Base-by-base conservation (phyloP, 2,329 filamentous ascomycete species). In the Microsporum audouinii region DNA sequence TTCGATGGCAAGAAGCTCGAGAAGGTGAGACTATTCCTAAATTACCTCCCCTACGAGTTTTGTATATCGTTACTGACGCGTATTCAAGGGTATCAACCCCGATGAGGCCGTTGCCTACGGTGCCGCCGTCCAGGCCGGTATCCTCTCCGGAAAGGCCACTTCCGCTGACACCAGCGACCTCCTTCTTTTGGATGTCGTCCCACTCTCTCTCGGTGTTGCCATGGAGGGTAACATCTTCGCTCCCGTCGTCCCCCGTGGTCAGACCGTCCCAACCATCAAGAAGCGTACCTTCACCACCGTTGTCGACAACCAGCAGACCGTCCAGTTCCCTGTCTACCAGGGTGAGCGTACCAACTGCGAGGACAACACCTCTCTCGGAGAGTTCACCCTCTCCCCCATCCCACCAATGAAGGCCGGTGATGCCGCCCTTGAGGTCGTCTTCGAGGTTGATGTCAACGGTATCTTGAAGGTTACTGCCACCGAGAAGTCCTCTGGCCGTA, bases 191-290 rank as follows among this genome's bases (percentile, higher is more conserved):
- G 94, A 99, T 78, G 94, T 99, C 72, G 87, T 91, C 72, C 94
- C 94, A 69, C 88, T 99, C 65, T 96, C 91, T 65, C 88, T 99
- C 36, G 94, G 94, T 88, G 92, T 99, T 68, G 94, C 92, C 74
- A 99, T 97, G 94, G 94, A 97, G 82, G 92, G 94, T 68, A 96
- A 96, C 82, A 96, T 97, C 78, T 97, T 96, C 75, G 92, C 92
- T 61, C 89, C 90, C 58, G 92, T 97, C 66, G 91, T 99, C 68
- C 80, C 88, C 65, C 87, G 88, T 72, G 88, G 88, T 23, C 78
- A 84, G 65, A 89, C 88, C 3, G 85, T 91, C 1, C 89, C 90
- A 4, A 86, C 82, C 12, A 79, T 95, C 65, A 94, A 92, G 81
- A 95, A 95, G 81, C 78, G 79, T 66, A 92, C 91, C 17, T 96